Evolutionary conservation across 2,329 filamentous ascomycete genomes (phyloP).

Genomic region (Paracamarosporium sp.): DNA sequence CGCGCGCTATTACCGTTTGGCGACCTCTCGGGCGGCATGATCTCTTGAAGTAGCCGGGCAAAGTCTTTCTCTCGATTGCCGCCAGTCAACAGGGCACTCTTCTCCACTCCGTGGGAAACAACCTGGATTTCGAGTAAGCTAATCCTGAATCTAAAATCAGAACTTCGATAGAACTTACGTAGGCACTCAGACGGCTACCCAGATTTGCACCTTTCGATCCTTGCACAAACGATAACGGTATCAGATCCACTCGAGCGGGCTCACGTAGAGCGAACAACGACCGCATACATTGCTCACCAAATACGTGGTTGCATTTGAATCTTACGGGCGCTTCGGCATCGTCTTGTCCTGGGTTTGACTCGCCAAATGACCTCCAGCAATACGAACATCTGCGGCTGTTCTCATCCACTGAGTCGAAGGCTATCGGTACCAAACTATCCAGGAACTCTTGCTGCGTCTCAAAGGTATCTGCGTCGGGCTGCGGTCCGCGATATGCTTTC

Average conservation of each 20-base stretch:
- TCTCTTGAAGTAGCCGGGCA: constrained; percentile 3
- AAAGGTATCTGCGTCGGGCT: constrained; percentile 19
- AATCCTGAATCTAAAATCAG: background rate
- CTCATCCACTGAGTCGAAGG: constrained; percentile 12
- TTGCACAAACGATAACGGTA: constrained; percentile 12
- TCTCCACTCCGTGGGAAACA: background rate
- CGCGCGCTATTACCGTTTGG: background rate
- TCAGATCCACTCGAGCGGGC: background rate
- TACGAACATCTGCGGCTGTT: constrained; percentile 18
- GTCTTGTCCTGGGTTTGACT: constrained; percentile 19
- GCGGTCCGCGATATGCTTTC: background rate
- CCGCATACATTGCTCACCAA: constrained; percentile 25
- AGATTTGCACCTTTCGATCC: constrained; percentile 12
- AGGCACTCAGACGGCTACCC: constrained; percentile 9
- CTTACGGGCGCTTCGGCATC: constrained; percentile 24
- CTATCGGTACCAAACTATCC: constrained; percentile 15
- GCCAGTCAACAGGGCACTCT: constrained; percentile 5
- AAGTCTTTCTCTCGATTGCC: constrained; percentile 5
- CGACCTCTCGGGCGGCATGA: background rate
- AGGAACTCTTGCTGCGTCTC: constrained; percentile 23
- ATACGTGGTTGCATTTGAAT: constrained; percentile 24
- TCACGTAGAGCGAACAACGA: constrained; percentile 13
- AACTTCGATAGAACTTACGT: background rate
- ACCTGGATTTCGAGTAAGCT: background rate
- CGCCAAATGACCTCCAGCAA: constrained; percentile 28